Base-by-base conservation (phyloP, 2,329 filamentous ascomycete species). In the Peltaster fructicola region DNA sequence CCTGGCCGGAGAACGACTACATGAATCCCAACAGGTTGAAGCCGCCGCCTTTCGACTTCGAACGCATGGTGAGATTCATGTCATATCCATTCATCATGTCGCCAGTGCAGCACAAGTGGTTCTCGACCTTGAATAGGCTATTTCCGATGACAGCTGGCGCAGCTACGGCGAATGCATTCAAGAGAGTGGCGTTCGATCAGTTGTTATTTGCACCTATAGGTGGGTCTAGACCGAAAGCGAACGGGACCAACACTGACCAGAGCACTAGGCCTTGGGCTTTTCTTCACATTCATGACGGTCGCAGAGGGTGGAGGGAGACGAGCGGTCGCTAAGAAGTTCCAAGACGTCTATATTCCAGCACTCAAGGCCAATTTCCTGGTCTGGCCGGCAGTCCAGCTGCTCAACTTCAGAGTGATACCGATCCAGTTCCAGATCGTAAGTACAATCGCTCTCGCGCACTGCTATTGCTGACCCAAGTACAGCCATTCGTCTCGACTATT, bases 61-160 rank as follows among this genome's bases (percentile, higher is more conserved):
- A 95, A 56, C 72, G 88, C 23, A 61, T 93, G 34, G 85, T 80
- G 2, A 67, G 88, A 23, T 98, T 95, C 59, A 93, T 95, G 81
- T 76, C 79, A 4, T 98, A 95, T 51, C 82, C 82, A 47, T 93
- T 95, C 57, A 68, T 77, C 46, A 93, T 95, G 81, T 82, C 88
- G 4, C 88, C 88, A 0, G 43, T 93, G 15, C 85, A 95, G 51
- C 92, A 91, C 57, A 75, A 80, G 48, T 98, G 88, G 88, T 95
- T 95, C 54, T 68, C 70, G 25, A 84, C 92, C 51, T 59, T 98
- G 35, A 76, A 73, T 16, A 64, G 61, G 36, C 63, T 71, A 7
- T 98, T 98, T 44, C 88, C 88, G 4, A 72, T 93, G 24, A 73
- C 73, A 2, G 34, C 29, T 6, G 40, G 39, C n/a, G 39, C 34